Evolutionary conservation across 1,139 yeast genomes (phyloP).

Genomic region (Magnusiomyces tetraspermus): DNA sequence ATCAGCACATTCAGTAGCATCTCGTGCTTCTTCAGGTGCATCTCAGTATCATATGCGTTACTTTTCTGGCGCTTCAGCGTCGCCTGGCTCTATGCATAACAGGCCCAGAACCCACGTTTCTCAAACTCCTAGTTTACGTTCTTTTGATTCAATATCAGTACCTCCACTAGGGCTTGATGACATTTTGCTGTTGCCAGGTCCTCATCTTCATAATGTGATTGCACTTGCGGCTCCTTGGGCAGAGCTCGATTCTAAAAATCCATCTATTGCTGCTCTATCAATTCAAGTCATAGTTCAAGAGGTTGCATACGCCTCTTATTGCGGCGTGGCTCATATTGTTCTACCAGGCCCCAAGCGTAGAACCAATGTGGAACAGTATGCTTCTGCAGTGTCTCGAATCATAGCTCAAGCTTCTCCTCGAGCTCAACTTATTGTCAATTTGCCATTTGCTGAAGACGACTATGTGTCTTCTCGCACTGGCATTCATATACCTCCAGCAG

Average conservation of each 20-base stretch:
- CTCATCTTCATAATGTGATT: slow-evolving; percentile 35
- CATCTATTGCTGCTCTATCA: slow-evolving; percentile 42
- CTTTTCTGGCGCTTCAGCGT: slow-evolving; percentile 10
- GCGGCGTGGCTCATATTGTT: slow-evolving; percentile 44
- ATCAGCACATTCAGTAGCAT: neutral
- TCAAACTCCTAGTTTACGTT: slow-evolving; percentile 4
- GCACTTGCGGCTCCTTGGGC: slow-evolving; percentile 58
- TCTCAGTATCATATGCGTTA: slow-evolving; percentile 6
- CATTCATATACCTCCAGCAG: slow-evolving; percentile 37
- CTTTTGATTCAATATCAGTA: slow-evolving; percentile 13
- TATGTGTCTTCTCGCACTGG: slow-evolving; percentile 22
- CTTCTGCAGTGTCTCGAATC: slow-evolving; percentile 35
- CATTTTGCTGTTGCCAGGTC: slow-evolving; percentile 30
- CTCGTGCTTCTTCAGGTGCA: slow-evolving; percentile 12
- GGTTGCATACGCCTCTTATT: slow-evolving; percentile 46
- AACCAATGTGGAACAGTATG: slow-evolving; percentile 42
- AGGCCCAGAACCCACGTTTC: neutral
- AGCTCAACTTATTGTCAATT: slow-evolving; percentile 32
- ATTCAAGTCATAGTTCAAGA: slow-evolving; percentile 48
- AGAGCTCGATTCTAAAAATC: slow-evolving; percentile 47
- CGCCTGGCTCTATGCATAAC: slow-evolving; percentile 2
- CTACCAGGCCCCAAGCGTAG: slow-evolving; percentile 54
- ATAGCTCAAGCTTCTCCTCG: slow-evolving; percentile 24
- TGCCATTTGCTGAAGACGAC: slow-evolving; percentile 40
- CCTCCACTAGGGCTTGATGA: slow-evolving; percentile 23